Evolutionary conservation across 2,329 filamentous ascomycete genomes (phyloP).

Genomic region (Bipolaris sorokiniana): DNA sequence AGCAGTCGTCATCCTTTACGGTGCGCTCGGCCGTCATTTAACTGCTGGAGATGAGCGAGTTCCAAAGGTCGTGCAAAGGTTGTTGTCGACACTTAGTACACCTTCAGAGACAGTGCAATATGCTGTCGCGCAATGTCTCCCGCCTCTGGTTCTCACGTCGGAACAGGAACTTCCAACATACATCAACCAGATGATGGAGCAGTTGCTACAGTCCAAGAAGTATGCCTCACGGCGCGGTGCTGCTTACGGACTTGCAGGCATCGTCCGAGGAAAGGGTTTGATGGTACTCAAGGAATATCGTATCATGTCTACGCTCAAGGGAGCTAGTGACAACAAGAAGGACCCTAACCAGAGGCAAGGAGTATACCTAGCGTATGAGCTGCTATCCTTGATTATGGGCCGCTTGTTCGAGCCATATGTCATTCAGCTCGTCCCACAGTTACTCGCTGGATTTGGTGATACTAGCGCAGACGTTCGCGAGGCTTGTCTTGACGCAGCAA

Average conservation of each 20-base stretch:
- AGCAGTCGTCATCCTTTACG: conserved; percentile 96
- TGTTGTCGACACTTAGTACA: conserved; percentile 86
- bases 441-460: conserved; percentile 89
- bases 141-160: conserved; percentile 84
- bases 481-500: conserved; percentile 88
- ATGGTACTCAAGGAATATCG: conserved; percentile 81
- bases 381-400: conserved; percentile 84
- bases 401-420: conserved; percentile 95
- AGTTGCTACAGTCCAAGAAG: conserved; percentile 83
- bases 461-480: conserved; percentile 87
- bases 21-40: conserved; percentile 87
- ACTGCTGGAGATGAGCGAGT: conserved; percentile 84
- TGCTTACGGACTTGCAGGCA: conserved; percentile 90
- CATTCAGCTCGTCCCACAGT: conserved; percentile 90
- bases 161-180: conserved; percentile 79
- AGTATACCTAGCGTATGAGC: conserved; percentile 86
- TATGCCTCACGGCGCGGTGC: conserved; percentile 93
- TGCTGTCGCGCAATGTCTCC: conserved; percentile 91
- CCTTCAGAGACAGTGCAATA: conserved; percentile 97
- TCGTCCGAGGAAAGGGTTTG: conserved; percentile 88
- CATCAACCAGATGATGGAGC: conserved; percentile 78
- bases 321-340: conserved; percentile 93
- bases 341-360: conserved; percentile 88
- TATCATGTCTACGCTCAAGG: conserved; percentile 79
- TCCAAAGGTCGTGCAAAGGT: conserved; percentile 82